phyloP scores from a whole-genome alignment of 1,284 basidiomycete species.

The Leccinum solheimii region DNA sequence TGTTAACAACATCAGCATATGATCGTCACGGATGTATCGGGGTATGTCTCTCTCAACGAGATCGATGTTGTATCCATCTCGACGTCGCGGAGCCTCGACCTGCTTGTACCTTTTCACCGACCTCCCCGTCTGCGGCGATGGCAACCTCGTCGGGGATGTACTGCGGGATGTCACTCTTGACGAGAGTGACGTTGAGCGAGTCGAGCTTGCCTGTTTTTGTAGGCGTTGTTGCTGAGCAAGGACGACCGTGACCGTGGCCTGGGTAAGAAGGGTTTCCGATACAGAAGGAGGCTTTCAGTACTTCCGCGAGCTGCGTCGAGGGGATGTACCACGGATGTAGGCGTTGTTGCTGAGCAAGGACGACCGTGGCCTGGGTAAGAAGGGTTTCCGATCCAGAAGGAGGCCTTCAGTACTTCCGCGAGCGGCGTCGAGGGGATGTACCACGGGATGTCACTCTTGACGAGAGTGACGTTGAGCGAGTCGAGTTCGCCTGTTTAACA shows the following conservation, averaged over 20 bases:
- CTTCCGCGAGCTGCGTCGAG: not conserved
- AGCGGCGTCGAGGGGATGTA: too few species aligned
- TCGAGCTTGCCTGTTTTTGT: constrained; percentile 21
- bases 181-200: constrained; percentile 28
- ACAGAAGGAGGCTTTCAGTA: too few species aligned
- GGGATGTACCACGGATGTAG: too few species aligned
- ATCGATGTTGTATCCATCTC: constrained; percentile 26
- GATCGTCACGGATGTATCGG: constrained; percentile 24
- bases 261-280: constrained; percentile 13
- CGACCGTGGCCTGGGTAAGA: too few species aligned
- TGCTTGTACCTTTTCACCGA: not conserved
- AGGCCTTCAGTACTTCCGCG: too few species aligned
- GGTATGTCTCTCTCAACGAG: constrained; percentile 30
- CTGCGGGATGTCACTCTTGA: constrained; percentile 31
- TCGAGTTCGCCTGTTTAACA: too few species aligned
- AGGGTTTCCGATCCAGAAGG: too few species aligned
- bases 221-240: constrained; percentile 29
- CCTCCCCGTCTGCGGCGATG: constrained; percentile 19
- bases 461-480: too few species aligned
- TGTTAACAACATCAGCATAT: too few species aligned
- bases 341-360: too few species aligned
- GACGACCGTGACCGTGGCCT: constrained; percentile 25
- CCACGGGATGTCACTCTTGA: too few species aligned
- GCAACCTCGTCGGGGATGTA: constrained; percentile 20
- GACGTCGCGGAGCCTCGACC: not conserved